Evolutionary conservation across 768 basidiomycete species (phyloP).

Genomic region (Coprinellus micaceus): DNA sequence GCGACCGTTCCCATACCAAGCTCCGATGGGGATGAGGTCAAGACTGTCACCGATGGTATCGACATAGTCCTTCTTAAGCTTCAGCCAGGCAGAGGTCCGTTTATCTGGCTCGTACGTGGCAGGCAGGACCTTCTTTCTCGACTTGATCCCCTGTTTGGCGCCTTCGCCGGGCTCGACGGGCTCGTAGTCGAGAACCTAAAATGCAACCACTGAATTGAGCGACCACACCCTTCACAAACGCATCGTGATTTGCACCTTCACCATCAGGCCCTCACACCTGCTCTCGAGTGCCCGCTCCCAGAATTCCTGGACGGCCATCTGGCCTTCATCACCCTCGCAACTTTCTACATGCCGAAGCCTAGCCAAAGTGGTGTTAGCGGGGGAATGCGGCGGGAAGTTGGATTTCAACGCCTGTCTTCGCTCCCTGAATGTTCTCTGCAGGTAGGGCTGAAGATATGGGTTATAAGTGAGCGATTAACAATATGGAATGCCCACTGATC

Average conservation of each 20-base stretch:
- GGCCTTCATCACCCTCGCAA: slow-evolving; percentile 60
- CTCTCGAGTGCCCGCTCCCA: slow-evolving; percentile 72
- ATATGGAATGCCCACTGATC: slow-evolving; percentile 18
- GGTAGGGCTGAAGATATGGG: slow-evolving; percentile 48
- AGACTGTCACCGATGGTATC: slow-evolving; percentile 72
- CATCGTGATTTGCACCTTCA: slow-evolving; percentile 53
- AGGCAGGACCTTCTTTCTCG: slow-evolving; percentile 62
- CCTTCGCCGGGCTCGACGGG: slow-evolving; percentile 22
- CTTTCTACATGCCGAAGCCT: slow-evolving; percentile 72
- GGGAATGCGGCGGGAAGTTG: slow-evolving; percentile 52
- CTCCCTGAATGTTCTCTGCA: slow-evolving; percentile 65
- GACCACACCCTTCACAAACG: neutral
- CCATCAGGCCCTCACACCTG: slow-evolving; percentile 90
- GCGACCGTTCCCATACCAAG: slow-evolving; percentile 87
- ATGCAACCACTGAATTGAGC: neutral
- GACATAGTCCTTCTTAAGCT: slow-evolving; percentile 92
- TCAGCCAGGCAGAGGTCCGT: slow-evolving; percentile 83
- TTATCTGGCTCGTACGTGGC: slow-evolving; percentile 92
- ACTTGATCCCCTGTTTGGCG: slow-evolving; percentile 23
- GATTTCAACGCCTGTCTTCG: slow-evolving; percentile 63
- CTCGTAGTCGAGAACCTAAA: slow-evolving; percentile 47
- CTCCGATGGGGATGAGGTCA: slow-evolving; percentile 70
- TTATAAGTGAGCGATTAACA: slow-evolving; percentile 8
- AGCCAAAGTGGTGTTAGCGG: slow-evolving; percentile 46
- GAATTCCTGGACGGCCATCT: slow-evolving; percentile 66